Evolutionary conservation across 176 grass and related monocot genomes (phyloP), one percentile per base, ranked within the genome.

Genomic region (Neostapfia colusana): DNA sequence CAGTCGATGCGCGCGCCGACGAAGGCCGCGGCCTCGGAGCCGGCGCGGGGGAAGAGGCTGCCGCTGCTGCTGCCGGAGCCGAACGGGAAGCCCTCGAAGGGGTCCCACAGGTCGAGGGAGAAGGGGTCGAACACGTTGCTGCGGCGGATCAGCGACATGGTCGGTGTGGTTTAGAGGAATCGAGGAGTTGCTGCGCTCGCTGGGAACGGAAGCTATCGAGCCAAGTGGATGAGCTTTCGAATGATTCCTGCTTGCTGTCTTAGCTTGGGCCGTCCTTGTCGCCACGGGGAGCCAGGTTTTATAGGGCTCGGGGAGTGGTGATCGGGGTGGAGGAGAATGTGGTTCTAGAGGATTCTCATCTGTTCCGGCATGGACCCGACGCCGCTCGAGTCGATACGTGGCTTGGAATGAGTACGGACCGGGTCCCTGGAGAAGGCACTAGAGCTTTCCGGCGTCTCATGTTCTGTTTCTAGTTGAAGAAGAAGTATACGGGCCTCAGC

Each of bases 41-140:
- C 21, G 57, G 46, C 6, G 70, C 75, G 84, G 6, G 51, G 85
- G 36, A 88, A 38, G 75, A 86, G 75, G 65, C 80, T 82, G 75
- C 39, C 4, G 51, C 39, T 0, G 69, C 23, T 71, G 75, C 36
- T 34, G 62, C 74, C 39, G 80, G 71, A 86, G 70, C 84, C 84
- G 65, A 90, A 83, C 39, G 84, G 75, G 76, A 90, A 90, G 75
- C 80, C 64, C 46, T 87, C 80, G n/a, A 90, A 90, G 11, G 80
- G 84, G 65, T 88, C 86, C 70, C 82, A 90, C 15, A 88, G 64
- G 69, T 93, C 82, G 43, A 93, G 85, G 24, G 82, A 93, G 78
- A 93, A 90, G 67, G 91, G 91, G 56, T 93, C 91, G 78, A 90
- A 93, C 61, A 93, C 50, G 88, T 83, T 90, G 82, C 85, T 81